Percentiles rank a stretch among this genome's conserved stretches.
phyloP scores from a whole-genome alignment of 2,329 filamentous ascomycete genomes.

The Nannizzia gypsea region DNA sequence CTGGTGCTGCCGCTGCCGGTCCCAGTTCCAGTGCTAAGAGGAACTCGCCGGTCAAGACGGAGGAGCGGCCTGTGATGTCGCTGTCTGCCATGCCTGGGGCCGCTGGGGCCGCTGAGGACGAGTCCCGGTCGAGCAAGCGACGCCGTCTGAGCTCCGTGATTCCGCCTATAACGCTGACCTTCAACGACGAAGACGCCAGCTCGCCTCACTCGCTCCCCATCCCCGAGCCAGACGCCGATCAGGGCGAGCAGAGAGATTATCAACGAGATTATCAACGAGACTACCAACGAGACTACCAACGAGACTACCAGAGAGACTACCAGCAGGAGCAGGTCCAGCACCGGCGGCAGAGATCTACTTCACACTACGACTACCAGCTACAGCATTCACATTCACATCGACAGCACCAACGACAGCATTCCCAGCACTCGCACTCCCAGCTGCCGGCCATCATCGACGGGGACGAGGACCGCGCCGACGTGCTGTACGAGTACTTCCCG shows the following conservation, averaged over 20 bases:
- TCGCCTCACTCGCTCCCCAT: constrained; percentile 25
- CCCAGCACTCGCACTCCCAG: constrained; percentile 14
- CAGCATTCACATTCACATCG: not conserved
- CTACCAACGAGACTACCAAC: no score
- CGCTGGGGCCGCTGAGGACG: no score
- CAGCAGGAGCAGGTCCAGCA: no score
- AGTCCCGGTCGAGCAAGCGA: constrained; percentile 17
- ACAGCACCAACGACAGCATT: not conserved
- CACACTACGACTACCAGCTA: no score
- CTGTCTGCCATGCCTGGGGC: no score
- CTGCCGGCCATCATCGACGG: constrained; percentile 43
- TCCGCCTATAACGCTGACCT: constrained; percentile 43
- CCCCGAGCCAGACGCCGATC: constrained; percentile 14
- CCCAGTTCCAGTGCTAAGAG: no score
- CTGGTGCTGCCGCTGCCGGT: not conserved
- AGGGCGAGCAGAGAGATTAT: not conserved
- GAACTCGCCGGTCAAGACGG: no score
- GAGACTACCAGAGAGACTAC: no score
- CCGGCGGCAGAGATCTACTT: no score
- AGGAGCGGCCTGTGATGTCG: no score
- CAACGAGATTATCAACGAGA: no score
- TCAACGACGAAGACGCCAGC: constrained; percentile 40
- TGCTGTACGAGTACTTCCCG: constrained; percentile 91
- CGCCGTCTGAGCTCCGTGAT: constrained; percentile 27
- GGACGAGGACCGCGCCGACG: constrained; percentile 58